Base-by-base conservation (phyloP, 2,329 filamentous ascomycete species). In the Chaetoscypha palmicola region DNA sequence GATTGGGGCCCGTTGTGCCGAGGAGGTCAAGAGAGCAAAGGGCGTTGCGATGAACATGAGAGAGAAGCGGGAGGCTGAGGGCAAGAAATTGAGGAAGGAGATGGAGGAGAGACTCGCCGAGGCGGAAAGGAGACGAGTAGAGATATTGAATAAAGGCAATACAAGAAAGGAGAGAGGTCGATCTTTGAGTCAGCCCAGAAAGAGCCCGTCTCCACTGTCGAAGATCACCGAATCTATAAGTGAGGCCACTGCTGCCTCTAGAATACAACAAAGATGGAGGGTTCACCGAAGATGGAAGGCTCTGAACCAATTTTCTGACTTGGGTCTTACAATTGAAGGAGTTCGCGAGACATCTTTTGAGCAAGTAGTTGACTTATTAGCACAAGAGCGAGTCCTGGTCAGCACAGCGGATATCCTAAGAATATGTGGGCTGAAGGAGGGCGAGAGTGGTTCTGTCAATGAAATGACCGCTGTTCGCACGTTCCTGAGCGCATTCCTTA, bases 71-170 rank as follows among this genome's bases (percentile, higher is more conserved):
- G 82, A 88, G 59, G 80, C 81, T 45, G 83, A 90, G 51, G 75
- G 85, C 45, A 73, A 73, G 54, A 79, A 80, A 57, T 72, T 86
- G 61, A 78, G 79, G 50, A 66, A 76, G 39, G 83, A 89, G 61
- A 88, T 90, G 73, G 83, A 90, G 61, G 85, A 89, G 66, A 79
- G 83, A 51, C 74, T 87, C 56, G 83, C 84, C 23, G 86, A 90
- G 58, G 86, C 84, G 0, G 83, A 90, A 63, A 76, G 70, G 60
- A 74, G 86, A 56, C 72, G 86, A 47, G 76, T 82, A 59, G 76
- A 83, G 66, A 64, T 83, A 49, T 68, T 76, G 54, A 74, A 69
- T 60, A 69, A 72, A 62, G 54, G 65, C 57, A 72, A 69, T 63
- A 66, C 67, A 56, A 71, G 70, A 60, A 41, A 41, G 24, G 24